A percentile compares a stretch with the other conserved stretches of the same genome.
Conservation (phyloP, 2,329 filamentous ascomycete species). For the Fusarium sp. region DNA sequence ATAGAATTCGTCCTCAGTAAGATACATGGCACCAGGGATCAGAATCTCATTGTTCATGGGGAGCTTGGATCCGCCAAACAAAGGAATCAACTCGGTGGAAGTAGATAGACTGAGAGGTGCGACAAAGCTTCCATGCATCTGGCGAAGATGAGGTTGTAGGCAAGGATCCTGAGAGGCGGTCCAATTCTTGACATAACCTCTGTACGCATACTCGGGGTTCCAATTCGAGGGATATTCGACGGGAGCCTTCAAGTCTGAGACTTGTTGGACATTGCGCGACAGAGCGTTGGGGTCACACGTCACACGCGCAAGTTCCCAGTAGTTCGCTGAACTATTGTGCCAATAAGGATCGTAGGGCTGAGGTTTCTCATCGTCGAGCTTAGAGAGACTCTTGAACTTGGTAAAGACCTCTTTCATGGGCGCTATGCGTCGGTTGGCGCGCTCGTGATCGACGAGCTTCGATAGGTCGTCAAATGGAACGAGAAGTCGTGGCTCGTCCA, state of each 20-base stretch:
- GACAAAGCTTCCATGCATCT: constrained; percentile 69
- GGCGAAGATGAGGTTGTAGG: constrained; percentile 65
- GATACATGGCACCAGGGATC: constrained; percentile 75
- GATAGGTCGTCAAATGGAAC: constrained; percentile 70
- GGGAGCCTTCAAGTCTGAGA: constrained; percentile 50
- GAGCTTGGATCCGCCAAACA: constrained; percentile 74
- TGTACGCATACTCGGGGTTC: constrained; percentile 54
- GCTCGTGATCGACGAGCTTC: constrained; percentile 63
- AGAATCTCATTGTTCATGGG: constrained; percentile 74
- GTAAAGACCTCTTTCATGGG: constrained; percentile 60
- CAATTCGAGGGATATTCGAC: constrained; percentile 54
- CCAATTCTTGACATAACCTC: constrained; percentile 70
- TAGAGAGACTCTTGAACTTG: constrained; percentile 57
- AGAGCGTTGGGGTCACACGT: constrained; percentile 69
- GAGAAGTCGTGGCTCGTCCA: constrained; percentile 74
- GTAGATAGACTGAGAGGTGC: constrained; percentile 65
- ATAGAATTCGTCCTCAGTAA: constrained; percentile 69
- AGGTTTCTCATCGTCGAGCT: constrained; percentile 54
- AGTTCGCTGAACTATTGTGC: constrained; percentile 61
- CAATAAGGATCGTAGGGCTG: constrained; percentile 62
- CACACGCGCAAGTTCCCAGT: constrained; percentile 70
- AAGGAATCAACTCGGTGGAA: constrained; percentile 68
- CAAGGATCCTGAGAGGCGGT: constrained; percentile 71
- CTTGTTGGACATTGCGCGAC: constrained; percentile 55
- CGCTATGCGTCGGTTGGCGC: constrained; percentile 58